Evolutionary conservation across 2,329 filamentous ascomycete genomes (phyloP), one percentile per base, ranked within the genome.

Genomic region (Curvularia verruculosa): DNA sequence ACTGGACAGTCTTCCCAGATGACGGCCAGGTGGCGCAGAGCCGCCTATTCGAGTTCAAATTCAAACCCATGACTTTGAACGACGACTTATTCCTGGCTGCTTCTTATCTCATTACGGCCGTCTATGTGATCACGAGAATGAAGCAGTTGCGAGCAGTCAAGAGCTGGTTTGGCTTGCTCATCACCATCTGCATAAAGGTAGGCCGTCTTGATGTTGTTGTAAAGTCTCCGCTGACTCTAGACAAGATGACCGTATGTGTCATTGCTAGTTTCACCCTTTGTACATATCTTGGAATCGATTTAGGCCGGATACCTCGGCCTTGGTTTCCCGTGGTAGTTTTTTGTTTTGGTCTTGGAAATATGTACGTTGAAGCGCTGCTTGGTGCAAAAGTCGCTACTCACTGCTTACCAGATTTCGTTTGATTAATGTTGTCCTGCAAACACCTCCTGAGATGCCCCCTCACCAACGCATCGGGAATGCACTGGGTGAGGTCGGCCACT

Each of bases 201-300:
- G 71, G 63, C 19, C 49, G 49, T 7, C 5, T 23, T 9, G 9
- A 15, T 19, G 39, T 18, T 23, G 24, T 51, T 28, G 26, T 2
- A 23, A 8, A 7, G 26, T 23, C 29, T 21, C 57, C 23, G 46
- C 60, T 74, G 49, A 74, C 18, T 29, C 18, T 23, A 3, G 15
- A 37, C 15, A 50, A 80, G 77, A 87, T 90, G 63, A 78, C 84
- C 3, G 84, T 90, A 31, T 90, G 89, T 15, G 87, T 92, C 66
- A 82, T 91, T 76, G 90, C 89, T 3, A 92, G 89, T 74, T 91
- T 94, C 68, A 92, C 90, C 0, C 81, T 94, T 36, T 93, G 90
- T 69, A 89, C 89, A 31, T 82, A 92, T 44, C 83, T 92, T 61
- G 88, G 89, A 60, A 85, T 93, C 67, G 89, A 93, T 67, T 78